A percentile compares a stretch with the other conserved stretches of the same genome.
phyloP scores from a whole-genome alignment of 345 rosid species.

The Bruguiera sexangula region DNA sequence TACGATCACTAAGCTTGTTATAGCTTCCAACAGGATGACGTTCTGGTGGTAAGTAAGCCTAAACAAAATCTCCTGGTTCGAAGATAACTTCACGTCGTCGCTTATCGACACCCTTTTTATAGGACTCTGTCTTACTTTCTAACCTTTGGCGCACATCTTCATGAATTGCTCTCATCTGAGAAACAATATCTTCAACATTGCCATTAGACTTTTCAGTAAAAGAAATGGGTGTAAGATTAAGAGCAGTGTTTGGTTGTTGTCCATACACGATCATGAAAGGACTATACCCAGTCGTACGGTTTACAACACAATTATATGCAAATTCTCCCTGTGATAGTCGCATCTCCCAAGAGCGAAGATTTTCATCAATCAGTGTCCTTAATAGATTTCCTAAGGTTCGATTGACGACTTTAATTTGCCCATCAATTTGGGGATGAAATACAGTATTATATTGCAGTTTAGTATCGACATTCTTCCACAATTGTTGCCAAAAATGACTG shows the following conservation, averaged over 20 bases:
- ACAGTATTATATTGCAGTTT: neutral
- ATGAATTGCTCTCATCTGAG: neutral
- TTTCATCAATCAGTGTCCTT: neutral
- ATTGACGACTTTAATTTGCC: neutral
- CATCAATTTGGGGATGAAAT: too few relatives aligned
- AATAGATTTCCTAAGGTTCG: neutral
- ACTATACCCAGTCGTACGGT: neutral
- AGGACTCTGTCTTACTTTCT: neutral
- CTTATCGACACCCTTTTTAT: conserved; percentile 1
- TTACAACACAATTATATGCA: conserved; percentile 1
- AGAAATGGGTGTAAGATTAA: neutral
- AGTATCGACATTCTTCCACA: neutral
- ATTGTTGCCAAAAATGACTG: neutral
- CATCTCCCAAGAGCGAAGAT: neutral
- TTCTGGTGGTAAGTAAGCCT: neutral
- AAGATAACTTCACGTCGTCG: neutral
- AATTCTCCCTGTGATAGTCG: neutral
- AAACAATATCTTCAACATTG: conserved; percentile 2
- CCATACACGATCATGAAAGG: neutral
- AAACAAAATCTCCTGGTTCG: conserved; percentile 9
- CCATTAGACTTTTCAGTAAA: neutral
- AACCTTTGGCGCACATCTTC: too few relatives aligned
- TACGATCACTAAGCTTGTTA: neutral
- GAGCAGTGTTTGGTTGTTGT: neutral
- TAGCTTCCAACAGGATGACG: neutral